Conservation (phyloP, 1,284 basidiomycete genomes). For the Apiotrichum siamense region DNA sequence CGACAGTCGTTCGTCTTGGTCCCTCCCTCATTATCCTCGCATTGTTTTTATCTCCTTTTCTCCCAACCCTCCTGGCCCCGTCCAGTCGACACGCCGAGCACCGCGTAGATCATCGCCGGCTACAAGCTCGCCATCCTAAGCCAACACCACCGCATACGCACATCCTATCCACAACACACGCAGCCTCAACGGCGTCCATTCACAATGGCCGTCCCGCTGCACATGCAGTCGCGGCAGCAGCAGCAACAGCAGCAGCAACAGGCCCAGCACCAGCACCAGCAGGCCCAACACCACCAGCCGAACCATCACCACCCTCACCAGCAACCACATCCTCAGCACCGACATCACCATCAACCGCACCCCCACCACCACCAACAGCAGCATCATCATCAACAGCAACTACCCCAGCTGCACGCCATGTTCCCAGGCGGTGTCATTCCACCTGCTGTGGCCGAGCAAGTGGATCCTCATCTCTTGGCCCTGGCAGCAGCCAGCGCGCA, state of each 20-base stretch:
- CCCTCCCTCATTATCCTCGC: conserved; percentile 49
- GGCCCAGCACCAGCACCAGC: too few species aligned
- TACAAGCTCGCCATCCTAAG: too few species aligned
- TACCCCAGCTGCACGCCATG: not conserved
- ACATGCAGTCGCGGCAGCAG: not conserved
- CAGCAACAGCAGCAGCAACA: not conserved
- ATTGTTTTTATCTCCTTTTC: conserved; percentile 14
- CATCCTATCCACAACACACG: too few species aligned
- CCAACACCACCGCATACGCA: too few species aligned
- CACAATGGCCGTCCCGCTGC: not conserved
- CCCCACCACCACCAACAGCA: too few species aligned
- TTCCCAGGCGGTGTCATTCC: not conserved
- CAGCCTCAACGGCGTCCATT: not conserved
- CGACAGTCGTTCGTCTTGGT: too few species aligned
- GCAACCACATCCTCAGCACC: not conserved
- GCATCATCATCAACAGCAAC: not conserved
- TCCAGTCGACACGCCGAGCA: too few species aligned
- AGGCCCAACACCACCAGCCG: too few species aligned
- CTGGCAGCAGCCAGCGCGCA: not conserved
- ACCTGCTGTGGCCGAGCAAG: too few species aligned
- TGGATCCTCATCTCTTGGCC: conserved; percentile 14
- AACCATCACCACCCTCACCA: not conserved
- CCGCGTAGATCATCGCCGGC: too few species aligned
- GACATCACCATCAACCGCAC: too few species aligned
- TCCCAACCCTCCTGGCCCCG: conserved; percentile 2